Base-by-base conservation (phyloP, 1,139 yeast genomes). In the Saccharomyces uvarum region DNA sequence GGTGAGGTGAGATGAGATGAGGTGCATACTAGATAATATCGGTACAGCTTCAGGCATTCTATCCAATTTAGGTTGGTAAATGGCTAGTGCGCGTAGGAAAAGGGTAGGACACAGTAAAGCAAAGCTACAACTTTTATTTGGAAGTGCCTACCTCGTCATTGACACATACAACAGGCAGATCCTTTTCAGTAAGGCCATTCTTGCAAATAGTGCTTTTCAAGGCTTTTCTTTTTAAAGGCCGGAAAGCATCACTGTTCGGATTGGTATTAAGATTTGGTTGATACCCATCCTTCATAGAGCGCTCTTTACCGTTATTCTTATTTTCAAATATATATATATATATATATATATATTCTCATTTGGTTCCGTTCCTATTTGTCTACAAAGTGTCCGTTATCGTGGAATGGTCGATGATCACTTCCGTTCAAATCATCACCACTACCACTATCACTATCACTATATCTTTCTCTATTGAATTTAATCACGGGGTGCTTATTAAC, bases 301-400 rank as follows among this genome's bases (percentile, higher is more conserved):
- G 68, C 63, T 71, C 72, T 62, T 73, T 16, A 16, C 16, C 16
- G 26, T 24, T 24, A 24, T 24, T 24, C 26, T 24, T 24, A 24
- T 24, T 24, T 24, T 24, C 5, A 24, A 24, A 24, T 4, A 24
- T 24, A 24, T 24, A 24, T 19, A 29, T 13, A 29, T 13, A 29
- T 13, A 29, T 5, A 29, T 5, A 29, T 13, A 9, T 29, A 29
- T 29, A 29, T 29, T 29, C 6, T 29, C 33, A 29, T 29, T 29
- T 29, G 33, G 33, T 29, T 29, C 33, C 33, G n/a, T 29, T 29
- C 33, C 11, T 13, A 5, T 4, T 4, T 11, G 33, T 14, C 33
- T 29, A 29, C 3, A 11, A 29, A 29, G 11, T 29, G 11, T 29
- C 33, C 7, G 14, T 5, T 29, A 29, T 29, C 33, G 33, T 13